These are phyloP conservation scores for Ustilaginoidea virens DNA, from an alignment of 2,329 filamentous ascomycete species.

Conservation along the genomic window DNA sequence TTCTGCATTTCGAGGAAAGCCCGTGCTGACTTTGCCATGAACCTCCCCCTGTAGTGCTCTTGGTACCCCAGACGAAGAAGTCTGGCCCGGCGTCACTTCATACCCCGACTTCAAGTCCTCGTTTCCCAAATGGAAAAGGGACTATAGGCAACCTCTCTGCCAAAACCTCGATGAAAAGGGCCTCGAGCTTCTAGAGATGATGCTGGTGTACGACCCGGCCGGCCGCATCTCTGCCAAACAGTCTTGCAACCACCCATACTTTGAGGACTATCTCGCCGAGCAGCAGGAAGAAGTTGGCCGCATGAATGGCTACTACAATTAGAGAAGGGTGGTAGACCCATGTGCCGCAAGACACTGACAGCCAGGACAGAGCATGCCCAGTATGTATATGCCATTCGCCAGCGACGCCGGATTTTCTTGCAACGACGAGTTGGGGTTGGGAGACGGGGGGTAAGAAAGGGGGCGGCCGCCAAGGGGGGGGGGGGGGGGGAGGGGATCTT, in stretches of 20 bases:
- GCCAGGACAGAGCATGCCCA: too few relatives aligned
- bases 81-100: slow-evolving; percentile 85
- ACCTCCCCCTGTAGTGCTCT: slow-evolving; percentile 37
- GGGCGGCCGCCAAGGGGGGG: too few relatives aligned
- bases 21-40: background rate
- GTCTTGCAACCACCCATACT: slow-evolving; percentile 73
- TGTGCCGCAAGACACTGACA: slow-evolving; percentile 10
- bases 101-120: slow-evolving; percentile 88
- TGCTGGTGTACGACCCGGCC: slow-evolving; percentile 79
- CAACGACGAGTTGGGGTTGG: too few relatives aligned
- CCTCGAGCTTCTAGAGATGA: slow-evolving; percentile 48
- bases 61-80: slow-evolving; percentile 66
- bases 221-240: slow-evolving; percentile 81
- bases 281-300: slow-evolving; percentile 14
- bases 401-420: too few relatives aligned
- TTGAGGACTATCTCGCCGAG: slow-evolving; percentile 29
- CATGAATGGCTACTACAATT: slow-evolving; percentile 21
- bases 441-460: too few relatives aligned
- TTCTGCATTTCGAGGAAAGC: background rate
- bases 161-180: slow-evolving; percentile 57
- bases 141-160: slow-evolving; percentile 50
- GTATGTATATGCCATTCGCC: too few relatives aligned
- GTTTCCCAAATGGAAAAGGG: slow-evolving; percentile 80
- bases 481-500: too few relatives aligned
- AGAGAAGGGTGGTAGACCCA: slow-evolving; percentile 12